phyloP scores from a whole-genome alignment of 148 eudicot species.

The Cornus florida region DNA sequence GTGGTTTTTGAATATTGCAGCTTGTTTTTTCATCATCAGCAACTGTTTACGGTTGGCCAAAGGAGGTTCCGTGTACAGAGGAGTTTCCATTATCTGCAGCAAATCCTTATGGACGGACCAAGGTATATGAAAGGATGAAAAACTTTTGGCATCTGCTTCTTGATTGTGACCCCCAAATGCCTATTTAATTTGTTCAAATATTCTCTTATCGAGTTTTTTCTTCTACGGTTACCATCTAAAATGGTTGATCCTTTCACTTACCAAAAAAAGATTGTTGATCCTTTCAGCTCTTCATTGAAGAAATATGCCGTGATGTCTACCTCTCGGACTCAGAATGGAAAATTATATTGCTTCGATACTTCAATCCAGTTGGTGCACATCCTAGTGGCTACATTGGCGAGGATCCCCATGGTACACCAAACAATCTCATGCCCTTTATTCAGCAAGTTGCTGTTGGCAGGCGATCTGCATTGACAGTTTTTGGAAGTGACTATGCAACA shows the following conservation, averaged over 20 bases:
- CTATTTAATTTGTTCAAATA: neutral
- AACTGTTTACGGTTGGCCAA: conserved; percentile 98
- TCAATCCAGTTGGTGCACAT: conserved; percentile 98
- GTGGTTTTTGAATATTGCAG: conserved; percentile 31
- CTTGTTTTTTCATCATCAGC: conserved; percentile 99
- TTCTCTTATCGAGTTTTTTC: neutral
- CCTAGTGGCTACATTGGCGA: conserved; percentile 93
- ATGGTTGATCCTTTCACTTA: conserved; percentile 27
- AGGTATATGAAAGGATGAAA: conserved; percentile 41
- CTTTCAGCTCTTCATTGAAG: conserved; percentile 91
- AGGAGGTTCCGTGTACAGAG: conserved; percentile 93
- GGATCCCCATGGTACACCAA: conserved; percentile 90
- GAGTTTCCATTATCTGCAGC: conserved; percentile 82
- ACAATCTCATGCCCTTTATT: conserved; percentile 96
- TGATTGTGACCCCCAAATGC: neutral
- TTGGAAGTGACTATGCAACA: conserved; percentile 80
- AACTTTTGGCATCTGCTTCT: neutral
- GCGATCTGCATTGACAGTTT: conserved; percentile 74
- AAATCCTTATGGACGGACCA: conserved; percentile 96
- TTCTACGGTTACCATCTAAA: conserved; percentile 4
- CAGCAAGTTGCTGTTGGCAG: conserved; percentile 99
- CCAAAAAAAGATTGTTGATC: neutral
- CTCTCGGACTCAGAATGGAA: conserved; percentile 77
- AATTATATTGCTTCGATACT: conserved; percentile 86
- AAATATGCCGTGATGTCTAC: conserved; percentile 80